Conservation (phyloP, 805 yeast species). For the Maudiozyma pseudohumilis region DNA sequence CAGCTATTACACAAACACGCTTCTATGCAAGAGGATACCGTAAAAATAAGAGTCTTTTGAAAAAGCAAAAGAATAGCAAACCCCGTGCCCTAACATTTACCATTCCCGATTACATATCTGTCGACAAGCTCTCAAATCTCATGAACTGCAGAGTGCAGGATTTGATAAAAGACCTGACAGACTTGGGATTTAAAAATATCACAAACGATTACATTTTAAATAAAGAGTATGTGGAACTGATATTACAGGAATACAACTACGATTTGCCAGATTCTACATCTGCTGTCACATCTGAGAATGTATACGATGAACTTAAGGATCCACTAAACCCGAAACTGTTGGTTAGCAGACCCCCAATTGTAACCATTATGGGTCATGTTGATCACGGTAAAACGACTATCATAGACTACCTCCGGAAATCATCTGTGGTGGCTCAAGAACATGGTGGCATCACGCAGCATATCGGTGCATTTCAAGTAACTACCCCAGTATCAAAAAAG, state of each 20-base stretch:
- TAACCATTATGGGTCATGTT: constrained; percentile 97
- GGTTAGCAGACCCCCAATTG: constrained; percentile 79
- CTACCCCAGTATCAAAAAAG: constrained; percentile 64
- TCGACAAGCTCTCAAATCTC: constrained; percentile 67
- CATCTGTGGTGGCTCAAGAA: constrained; percentile 74
- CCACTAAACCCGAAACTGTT: constrained; percentile 39
- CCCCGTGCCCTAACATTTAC: constrained; percentile 18
- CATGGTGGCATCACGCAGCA: constrained; percentile 97
- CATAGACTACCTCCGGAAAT: constrained; percentile 74
- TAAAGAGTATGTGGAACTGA: constrained; percentile 71
- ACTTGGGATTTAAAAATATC: constrained; percentile 64
- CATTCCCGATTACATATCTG: constrained; percentile 70
- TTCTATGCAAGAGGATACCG: constrained; percentile 13
- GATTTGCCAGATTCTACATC: constrained; percentile 39
- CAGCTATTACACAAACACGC: too few relatives aligned
- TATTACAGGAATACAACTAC: constrained; percentile 83
- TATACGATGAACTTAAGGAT: constrained; percentile 51
- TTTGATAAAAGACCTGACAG: constrained; percentile 47
- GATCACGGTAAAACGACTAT: constrained; percentile 98
- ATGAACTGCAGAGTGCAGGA: constrained; percentile 54
- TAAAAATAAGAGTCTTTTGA: constrained; percentile 4
- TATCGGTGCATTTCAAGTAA: constrained; percentile 90
- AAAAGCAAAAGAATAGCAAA: constrained; percentile 1
- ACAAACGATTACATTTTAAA: constrained; percentile 72
- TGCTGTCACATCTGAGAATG: constrained; percentile 35